Conservation (phyloP, 2,329 filamentous ascomycete species). For the Paracoccidioides lutzii region DNA sequence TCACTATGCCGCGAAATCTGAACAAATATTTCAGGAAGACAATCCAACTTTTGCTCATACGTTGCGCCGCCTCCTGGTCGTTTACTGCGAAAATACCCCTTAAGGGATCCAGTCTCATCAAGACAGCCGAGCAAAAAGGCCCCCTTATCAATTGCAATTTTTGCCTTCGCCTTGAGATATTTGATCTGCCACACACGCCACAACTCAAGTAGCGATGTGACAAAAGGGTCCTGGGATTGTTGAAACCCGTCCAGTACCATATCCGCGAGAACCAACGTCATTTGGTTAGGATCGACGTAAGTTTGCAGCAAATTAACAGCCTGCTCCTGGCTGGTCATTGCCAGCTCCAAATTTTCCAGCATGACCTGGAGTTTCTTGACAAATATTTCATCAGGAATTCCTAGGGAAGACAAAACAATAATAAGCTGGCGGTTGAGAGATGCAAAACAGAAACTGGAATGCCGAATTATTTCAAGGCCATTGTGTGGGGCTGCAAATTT, state of each 20-base stretch:
- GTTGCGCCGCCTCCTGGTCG: conserved; percentile 22
- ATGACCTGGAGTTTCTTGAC: conserved; percentile 53
- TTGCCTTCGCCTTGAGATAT: conserved; percentile 81
- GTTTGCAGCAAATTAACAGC: conserved; percentile 58
- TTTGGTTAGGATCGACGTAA: conserved; percentile 75
- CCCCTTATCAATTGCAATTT: conserved; percentile 66
- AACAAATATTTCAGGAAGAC: conserved; percentile 76
- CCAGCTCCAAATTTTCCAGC: conserved; percentile 53
- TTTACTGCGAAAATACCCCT: conserved; percentile 52
- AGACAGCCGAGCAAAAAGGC: conserved; percentile 80
- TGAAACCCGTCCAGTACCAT: conserved; percentile 76
- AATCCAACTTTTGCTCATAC: conserved; percentile 33
- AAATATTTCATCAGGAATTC: conserved; percentile 57
- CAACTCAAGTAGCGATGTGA: conserved; percentile 61
- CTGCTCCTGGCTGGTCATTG: conserved; percentile 51
- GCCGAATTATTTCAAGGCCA: conserved; percentile 72
- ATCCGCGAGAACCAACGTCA: conserved; percentile 57
- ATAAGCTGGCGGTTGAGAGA: conserved; percentile 87
- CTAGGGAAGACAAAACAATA: conserved; percentile 64
- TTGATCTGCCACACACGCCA: conserved; percentile 89
- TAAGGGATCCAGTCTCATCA: conserved; percentile 66
- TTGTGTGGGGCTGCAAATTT: conserved; percentile 67
- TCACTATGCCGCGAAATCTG: conserved; percentile 54
- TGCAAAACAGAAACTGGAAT: conserved; percentile 61
- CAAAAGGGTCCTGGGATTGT: conserved; percentile 60